phyloP scores from a whole-genome alignment of 2,329 filamentous ascomycete genomes.

The Samsoniella hepiali region DNA sequence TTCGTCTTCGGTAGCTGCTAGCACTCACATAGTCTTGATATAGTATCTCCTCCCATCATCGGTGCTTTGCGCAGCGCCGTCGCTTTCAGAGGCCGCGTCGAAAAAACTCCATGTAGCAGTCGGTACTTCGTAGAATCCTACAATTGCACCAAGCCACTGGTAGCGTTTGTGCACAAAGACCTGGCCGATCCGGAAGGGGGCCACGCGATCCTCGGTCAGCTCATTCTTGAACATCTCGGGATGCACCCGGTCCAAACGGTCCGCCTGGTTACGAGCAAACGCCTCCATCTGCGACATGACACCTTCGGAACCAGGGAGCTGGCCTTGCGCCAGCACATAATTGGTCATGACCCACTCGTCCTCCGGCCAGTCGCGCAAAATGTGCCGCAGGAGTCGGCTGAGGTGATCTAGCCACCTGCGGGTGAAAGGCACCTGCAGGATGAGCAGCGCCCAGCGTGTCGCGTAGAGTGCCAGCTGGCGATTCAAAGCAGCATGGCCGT shows the following conservation, averaged over 20 bases:
- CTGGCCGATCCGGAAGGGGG: conserved; percentile 68
- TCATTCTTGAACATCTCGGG: conserved; percentile 36
- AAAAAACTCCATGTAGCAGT: background rate
- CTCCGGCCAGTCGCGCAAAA: conserved; percentile 44
- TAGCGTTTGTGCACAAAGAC: conserved; percentile 82
- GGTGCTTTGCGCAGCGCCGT: conserved; percentile 23
- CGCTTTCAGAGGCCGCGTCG: conserved; percentile 1
- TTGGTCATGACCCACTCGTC: conserved; percentile 70
- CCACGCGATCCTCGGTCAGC: conserved; percentile 23
- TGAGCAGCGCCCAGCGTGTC: conserved; percentile 66
- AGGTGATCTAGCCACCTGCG: conserved; percentile 60
- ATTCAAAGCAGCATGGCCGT: conserved; percentile 40
- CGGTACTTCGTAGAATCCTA: conserved; percentile 53
- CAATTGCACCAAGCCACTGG: conserved; percentile 74
- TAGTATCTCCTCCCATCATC: conserved; percentile 69
- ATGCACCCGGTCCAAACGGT: conserved; percentile 38
- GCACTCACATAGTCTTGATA: conserved; percentile 72
- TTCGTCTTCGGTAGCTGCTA: background rate
- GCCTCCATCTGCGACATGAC: conserved; percentile 21
- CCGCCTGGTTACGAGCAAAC: conserved; percentile 26
- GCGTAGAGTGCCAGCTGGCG: conserved; percentile 63
- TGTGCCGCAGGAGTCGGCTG: conserved; percentile 53
- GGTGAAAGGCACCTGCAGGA: conserved; percentile 48
- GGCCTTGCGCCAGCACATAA: conserved; percentile 61
- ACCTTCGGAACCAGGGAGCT: conserved; percentile 30